Conservation (phyloP, 352 stramenopile genomes). For the Phytopythium litorale region DNA sequence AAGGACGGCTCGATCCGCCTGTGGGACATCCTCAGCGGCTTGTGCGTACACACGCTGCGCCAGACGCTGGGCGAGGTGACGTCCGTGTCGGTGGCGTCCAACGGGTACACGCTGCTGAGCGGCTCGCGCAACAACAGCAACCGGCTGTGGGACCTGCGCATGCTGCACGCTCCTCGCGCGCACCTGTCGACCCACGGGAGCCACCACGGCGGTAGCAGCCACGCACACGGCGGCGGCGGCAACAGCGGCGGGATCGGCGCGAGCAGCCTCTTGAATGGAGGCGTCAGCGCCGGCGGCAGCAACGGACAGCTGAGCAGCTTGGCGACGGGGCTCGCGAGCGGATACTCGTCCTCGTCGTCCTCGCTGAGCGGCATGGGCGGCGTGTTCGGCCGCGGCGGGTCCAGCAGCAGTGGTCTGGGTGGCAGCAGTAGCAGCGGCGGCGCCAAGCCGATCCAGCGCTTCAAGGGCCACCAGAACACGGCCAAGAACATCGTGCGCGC, state of each 20-base stretch:
- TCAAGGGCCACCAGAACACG: constrained; percentile 89
- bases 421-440: constrained; percentile 35
- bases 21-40: constrained; percentile 85
- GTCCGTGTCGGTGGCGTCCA: constrained; percentile 79
- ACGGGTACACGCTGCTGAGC: constrained; percentile 75
- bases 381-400: constrained; percentile 5
- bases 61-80: constrained; percentile 86
- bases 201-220: constrained; percentile 10
- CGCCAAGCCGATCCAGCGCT: constrained; percentile 75
- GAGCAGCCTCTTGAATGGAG: constrained; percentile 13
- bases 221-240: constrained; percentile 11
- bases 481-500: constrained; percentile 87
- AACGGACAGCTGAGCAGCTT: constrained; percentile 1
- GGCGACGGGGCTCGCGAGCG: constrained; percentile 5
- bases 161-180: constrained; percentile 70
- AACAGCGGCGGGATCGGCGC: constrained; percentile 24
- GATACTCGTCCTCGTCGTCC: constrained; percentile 5
- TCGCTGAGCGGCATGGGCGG: not conserved
- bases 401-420: not conserved
- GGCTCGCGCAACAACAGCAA: constrained; percentile 88
- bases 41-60: constrained; percentile 83
- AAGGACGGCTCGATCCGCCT: constrained; percentile 85
- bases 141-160: constrained; percentile 85
- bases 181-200: constrained; percentile 35
- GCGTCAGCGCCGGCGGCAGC: not conserved